Percentiles rank a stretch among this genome's conserved stretches.
These are phyloP conservation scores for Penicillium riverlandense DNA, from an alignment of 495 filamentous ascomycete genomes.

Conservation along the genomic window DNA sequence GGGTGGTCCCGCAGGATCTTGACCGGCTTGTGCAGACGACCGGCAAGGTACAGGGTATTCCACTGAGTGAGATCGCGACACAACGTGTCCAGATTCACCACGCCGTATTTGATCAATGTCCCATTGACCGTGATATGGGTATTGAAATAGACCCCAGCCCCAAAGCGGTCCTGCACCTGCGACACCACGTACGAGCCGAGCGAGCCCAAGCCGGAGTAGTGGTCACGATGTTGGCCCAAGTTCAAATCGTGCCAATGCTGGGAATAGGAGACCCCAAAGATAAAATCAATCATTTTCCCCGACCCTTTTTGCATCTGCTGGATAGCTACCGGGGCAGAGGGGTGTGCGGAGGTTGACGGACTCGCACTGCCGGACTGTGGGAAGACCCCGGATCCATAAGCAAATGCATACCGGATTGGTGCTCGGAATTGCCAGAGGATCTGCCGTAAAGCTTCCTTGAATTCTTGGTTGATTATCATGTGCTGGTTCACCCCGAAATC, in stretches of 20 bases:
- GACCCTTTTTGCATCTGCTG: conserved; percentile 73
- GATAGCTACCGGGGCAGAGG: conserved; percentile 69
- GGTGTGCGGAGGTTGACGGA: conserved; percentile 51
- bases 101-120: conserved; percentile 93
- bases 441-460: conserved; percentile 81
- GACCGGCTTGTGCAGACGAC: conserved; percentile 91
- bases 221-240: conserved; percentile 76
- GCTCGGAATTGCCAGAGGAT: conserved; percentile 91
- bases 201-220: conserved; percentile 83
- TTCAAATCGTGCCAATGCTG: conserved; percentile 97
- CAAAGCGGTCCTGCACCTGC: conserved; percentile 76
- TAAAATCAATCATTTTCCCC: conserved; percentile 97
- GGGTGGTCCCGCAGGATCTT: conserved; percentile 95
- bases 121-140: conserved; percentile 94
- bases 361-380: conserved; percentile 57
- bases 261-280: conserved; percentile 90
- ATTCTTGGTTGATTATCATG: conserved; percentile 87
- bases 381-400: conserved; percentile 96
- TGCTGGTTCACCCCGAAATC: conserved; percentile 95
- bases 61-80: conserved; percentile 78
- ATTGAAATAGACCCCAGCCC: conserved; percentile 96
- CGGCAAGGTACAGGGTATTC: conserved; percentile 90
- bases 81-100: conserved; percentile 87
- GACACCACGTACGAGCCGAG: conserved; percentile 79
- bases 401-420: conserved; percentile 91